Base-by-base conservation (phyloP, 2,329 filamentous ascomycete species). In the Huntiella savannae region DNA sequence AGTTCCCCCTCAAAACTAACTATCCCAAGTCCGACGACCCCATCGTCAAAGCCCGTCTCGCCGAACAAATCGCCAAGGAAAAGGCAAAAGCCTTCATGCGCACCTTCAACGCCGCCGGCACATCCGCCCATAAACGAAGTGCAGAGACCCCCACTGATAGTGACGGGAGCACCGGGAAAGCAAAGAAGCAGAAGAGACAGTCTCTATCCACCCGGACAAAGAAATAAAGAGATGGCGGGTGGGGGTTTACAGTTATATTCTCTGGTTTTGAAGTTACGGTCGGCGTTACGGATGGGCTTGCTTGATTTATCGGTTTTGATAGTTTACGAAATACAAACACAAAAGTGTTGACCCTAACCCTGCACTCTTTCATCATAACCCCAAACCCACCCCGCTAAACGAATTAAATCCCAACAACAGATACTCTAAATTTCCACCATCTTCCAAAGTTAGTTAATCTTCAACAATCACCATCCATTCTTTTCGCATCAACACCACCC, bases 41-140 rank as follows among this genome's bases (percentile, higher is more conserved):
- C 49, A 56, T 60, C 2, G 57, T 76, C 43, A 71, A 67, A 53
- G 62, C 59, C 19, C 71, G 68, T 55, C 59, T 76, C 33, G 65
- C 65, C 3, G 69, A 73, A 52, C 69, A 71, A 58, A 69, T 75
- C 51, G 68, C 70, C 2, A 71, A 69, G 52, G 71, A 74, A 58
- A 63, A 65, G 6, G 69, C 68, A 36, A 71, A 68, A 56, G 68
- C 69, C 6, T 59, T 69, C 3, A 58, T 70, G 43, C 70, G 64
- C 53, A 61, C 61, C 1, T 58, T 68, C 4, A 61, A 28, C 22
- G 22, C 22, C 22, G 8, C 22, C 22, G 22, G 22, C 6, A 28
- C 22, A 28, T 28, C 22, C 6, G 22, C 22, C 7, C 47, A 35
- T 19, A 28, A 28, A 28, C 22, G 22, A 28, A 28, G 22, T 28